Conservation (phyloP, 306 rosid genomes). For the Cicer pinnatifidum region DNA sequence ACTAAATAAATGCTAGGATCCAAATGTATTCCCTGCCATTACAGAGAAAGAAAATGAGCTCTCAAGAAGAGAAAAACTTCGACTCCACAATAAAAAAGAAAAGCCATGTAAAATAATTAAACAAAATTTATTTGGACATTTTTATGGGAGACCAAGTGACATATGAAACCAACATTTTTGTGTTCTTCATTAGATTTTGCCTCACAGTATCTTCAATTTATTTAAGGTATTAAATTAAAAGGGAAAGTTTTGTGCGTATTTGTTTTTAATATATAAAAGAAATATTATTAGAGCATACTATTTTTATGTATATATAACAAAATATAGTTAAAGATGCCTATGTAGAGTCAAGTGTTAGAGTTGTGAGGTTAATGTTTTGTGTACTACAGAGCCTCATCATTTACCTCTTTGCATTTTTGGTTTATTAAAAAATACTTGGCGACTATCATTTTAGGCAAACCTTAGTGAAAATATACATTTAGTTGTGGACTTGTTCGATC, state of each 20-base stretch:
- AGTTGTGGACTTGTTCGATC: not conserved
- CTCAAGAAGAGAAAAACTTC: slow-evolving; percentile 11
- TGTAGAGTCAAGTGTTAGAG: not conserved
- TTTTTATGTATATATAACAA: too few relatives aligned
- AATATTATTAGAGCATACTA: not conserved
- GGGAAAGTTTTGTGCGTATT: not conserved
- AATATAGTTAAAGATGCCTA: not conserved
- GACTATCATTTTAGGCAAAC: not conserved
- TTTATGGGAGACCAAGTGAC: not conserved
- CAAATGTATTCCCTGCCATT: slow-evolving; percentile 85
- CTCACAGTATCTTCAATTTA: not conserved
- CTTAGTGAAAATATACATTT: not conserved
- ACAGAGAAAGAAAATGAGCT: slow-evolving; percentile 23
- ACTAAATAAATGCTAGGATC: slow-evolving; percentile 98
- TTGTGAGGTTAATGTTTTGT: not conserved
- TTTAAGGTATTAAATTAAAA: not conserved
- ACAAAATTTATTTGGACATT: slow-evolving; percentile 1
- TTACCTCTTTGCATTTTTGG: not conserved
- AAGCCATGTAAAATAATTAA: slow-evolving; percentile 10
- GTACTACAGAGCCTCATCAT: not conserved
- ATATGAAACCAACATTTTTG: slow-evolving; percentile 23
- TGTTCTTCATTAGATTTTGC: not conserved
- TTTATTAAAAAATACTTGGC: not conserved
- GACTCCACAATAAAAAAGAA: not conserved
- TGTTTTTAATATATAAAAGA: too few relatives aligned